These are phyloP conservation scores for Vaccinium vitisidaea DNA, from an alignment of 148 eudicot species.

Conservation along the genomic window DNA sequence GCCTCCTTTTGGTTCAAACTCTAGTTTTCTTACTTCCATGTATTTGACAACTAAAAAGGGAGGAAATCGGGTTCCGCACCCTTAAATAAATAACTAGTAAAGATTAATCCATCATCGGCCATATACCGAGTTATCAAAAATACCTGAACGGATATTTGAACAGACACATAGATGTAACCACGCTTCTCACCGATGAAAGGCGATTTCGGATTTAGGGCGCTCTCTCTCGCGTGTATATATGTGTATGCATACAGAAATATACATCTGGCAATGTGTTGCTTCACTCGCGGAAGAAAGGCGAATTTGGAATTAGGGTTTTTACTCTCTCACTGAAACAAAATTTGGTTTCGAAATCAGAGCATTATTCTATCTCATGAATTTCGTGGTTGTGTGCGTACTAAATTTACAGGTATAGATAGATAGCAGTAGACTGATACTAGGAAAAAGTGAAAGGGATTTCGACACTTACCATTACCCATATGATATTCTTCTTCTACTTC, in stretches of 20 bases:
- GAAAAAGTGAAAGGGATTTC: neutral
- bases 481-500: neutral
- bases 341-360: too few relatives aligned
- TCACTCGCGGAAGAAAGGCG: neutral
- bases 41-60: neutral
- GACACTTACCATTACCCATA: neutral
- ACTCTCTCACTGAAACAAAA: neutral
- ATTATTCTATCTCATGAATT: too few relatives aligned
- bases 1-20: neutral
- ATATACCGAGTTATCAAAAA: neutral
- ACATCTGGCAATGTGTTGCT: neutral
- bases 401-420: too few relatives aligned
- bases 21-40: neutral
- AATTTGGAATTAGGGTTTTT: neutral
- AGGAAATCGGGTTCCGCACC: neutral
- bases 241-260: neutral
- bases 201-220: neutral
- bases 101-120: neutral
- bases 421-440: too few relatives aligned
- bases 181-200: neutral
- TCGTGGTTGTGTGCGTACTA: too few relatives aligned
- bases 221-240: neutral
- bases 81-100: neutral
- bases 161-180: neutral
- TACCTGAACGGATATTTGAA: neutral